Base-by-base conservation (phyloP, 192 early-diverging fungal species). In the Endogone sp. region DNA sequence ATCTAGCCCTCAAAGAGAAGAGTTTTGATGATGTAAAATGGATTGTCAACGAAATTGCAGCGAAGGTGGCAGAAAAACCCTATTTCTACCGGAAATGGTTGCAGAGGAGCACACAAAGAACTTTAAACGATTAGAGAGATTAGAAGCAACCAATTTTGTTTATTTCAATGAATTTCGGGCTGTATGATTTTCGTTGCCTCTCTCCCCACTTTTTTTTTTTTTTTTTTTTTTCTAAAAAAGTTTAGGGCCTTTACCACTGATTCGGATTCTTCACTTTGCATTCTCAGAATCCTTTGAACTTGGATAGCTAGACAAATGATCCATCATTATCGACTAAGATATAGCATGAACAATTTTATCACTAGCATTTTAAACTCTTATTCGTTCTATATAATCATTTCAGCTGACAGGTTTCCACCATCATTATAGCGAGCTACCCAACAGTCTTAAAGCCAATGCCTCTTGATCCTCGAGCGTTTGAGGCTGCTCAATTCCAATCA, bases 381-480 rank as follows among this genome's bases (percentile, higher is more conserved):
- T 49, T 49, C 6, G 16, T 49, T 16, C 16, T 49, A n/a, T n/a
- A n/a, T n/a, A n/a, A n/a, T n/a, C n/a, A n/a, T n/a, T n/a, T n/a
- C n/a, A n/a, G n/a, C n/a, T n/a, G n/a, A n/a, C n/a, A n/a, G n/a
- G n/a, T n/a, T n/a, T n/a, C n/a, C n/a, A n/a, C n/a, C n/a, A n/a
- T n/a, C n/a, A n/a, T n/a, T 60, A 28, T 23, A 8, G 10, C 21
- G 10, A 63, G 26, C 61, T 37, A 59, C 69, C 73, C 62, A 88
- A 72, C 55, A 88, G 71, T 56, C 78, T 78, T 57, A 88, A 78
- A 2, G 85, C 86, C 60, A 88, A 70, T 30, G 79, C 81, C 78
- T 88, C 86, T 73, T 88, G 84, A 64, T 88, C 86, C 63, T 79
- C 79, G 24, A 88, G 69, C 16, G 84, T 87, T 66, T 81, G 73